Evolutionary conservation across 768 basidiomycete genomes (phyloP), one percentile per base, ranked within the genome.

Genomic region (Tulasnella sp.): DNA sequence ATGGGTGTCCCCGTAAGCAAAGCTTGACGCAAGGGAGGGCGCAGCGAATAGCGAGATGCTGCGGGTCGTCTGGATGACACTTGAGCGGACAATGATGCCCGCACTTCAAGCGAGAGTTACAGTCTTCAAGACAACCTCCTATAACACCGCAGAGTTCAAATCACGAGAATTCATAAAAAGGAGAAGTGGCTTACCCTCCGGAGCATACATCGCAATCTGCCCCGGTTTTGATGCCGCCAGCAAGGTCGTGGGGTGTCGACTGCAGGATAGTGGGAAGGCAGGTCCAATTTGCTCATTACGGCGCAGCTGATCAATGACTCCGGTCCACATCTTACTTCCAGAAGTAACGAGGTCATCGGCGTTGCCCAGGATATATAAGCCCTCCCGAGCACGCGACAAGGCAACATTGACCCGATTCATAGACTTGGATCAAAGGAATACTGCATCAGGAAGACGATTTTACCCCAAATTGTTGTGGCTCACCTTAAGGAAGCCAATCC

Each of bases 401-500:
- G 93, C 91, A 48, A 93, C 93, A 73, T 85, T 90, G 2, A 86
- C 89, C 40, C 88, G 84, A 80, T 90, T 90, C 73, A 86, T 85
- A 0, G 88, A 90, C 89, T 90, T 80, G 5, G n/a, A 23, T 71
- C n/a, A 48, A 40, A 48, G 0, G 42, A 42, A 29, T 6, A 70
- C 79, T 23, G 80, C 42, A 18, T 69, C 67, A 57, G 35, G 10
- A 7, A 26, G 71, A 78, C 46, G 61, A 26, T 37, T 23, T 18
- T 10, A 26, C 2, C 15, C 13, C 40, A 32, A 73, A 35, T 35
- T 13, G 18, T 10, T 13, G 18, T 18, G 51, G 75, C 82, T 75
- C 75, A 91, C 92, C 86, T 90, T 92, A 73, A 94, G 85, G 82
- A 94, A 94, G 0, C 93, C 93, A 74, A 94, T 93, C 7, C 84